Evolutionary conservation across 257 asterid species (phyloP).

Genomic region (Leonotis leonurus): DNA sequence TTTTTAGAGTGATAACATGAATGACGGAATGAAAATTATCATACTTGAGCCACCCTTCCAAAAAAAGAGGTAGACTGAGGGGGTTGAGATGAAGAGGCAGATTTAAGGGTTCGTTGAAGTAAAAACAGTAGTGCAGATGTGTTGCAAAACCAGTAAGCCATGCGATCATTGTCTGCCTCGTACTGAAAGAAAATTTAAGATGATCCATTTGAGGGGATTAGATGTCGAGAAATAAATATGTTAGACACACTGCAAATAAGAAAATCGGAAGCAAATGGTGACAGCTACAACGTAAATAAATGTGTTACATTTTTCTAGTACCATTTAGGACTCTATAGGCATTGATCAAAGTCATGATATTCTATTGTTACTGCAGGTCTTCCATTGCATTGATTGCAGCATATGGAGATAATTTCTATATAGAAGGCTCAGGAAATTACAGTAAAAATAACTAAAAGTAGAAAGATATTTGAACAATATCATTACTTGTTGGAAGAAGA

Average conservation of each 20-base stretch:
- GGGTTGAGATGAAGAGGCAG: slow-evolving; percentile 38
- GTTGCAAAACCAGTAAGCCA: slow-evolving; percentile 90
- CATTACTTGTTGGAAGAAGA: neutral
- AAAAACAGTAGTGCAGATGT: slow-evolving; percentile 62
- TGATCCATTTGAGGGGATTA: neutral
- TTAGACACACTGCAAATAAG: neutral
- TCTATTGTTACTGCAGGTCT: neutral
- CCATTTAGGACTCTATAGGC: neutral
- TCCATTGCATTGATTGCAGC: neutral
- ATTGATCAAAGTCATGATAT: neutral
- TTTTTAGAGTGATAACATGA: neutral
- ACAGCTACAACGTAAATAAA: neutral
- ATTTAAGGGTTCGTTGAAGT: slow-evolving; percentile 62
- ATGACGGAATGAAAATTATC: slow-evolving; percentile 8
- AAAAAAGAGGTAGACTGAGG: slow-evolving; percentile 71
- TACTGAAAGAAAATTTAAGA: slow-evolving; percentile 42
- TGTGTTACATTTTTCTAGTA: neutral
- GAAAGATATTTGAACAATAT: neutral
- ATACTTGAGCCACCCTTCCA: slow-evolving; percentile 72
- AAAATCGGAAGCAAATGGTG: neutral
- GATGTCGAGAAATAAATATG: neutral
- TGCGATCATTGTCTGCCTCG: slow-evolving; percentile 39
- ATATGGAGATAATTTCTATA: neutral
- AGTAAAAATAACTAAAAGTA: neutral
- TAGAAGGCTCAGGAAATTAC: neutral